A percentile compares a stretch with the other conserved stretches of the same genome.
Evolutionary conservation across 108 stramenopile species (phyloP).

Genomic region (Nitzschia sp.): DNA sequence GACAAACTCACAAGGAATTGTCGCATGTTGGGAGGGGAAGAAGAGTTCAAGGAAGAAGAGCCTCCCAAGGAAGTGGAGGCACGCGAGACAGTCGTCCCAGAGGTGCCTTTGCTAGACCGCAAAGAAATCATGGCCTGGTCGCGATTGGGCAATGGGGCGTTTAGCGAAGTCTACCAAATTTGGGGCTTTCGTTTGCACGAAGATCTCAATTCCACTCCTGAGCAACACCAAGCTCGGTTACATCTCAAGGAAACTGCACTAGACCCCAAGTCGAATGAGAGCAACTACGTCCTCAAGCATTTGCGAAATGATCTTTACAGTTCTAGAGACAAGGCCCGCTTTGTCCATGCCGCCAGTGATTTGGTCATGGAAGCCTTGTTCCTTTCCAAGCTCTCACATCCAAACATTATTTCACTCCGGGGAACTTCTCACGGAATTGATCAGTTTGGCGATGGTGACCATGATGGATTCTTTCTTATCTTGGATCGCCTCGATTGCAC

Average conservation of each 20-base stretch:
- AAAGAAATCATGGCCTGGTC: slow-evolving; percentile 39
- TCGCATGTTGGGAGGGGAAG: slow-evolving; percentile 18
- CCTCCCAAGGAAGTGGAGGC: background rate
- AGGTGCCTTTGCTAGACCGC: slow-evolving; percentile 34
- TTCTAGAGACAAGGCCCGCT: slow-evolving; percentile 32
- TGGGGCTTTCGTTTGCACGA: slow-evolving; percentile 12
- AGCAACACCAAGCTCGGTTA: slow-evolving; percentile 17
- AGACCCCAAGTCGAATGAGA: slow-evolving; percentile 2
- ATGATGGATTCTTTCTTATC: slow-evolving; percentile 63
- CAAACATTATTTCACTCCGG: slow-evolving; percentile 71
- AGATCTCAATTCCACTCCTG: background rate
- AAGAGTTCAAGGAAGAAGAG: slow-evolving; percentile 10
- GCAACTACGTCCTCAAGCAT: slow-evolving; percentile 68
- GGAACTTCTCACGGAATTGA: slow-evolving; percentile 58
- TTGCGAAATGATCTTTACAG: slow-evolving; percentile 35
- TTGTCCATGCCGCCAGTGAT: slow-evolving; percentile 59
- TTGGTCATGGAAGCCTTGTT: slow-evolving; percentile 75
- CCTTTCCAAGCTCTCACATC: slow-evolving; percentile 64
- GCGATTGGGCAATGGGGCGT: slow-evolving; percentile 53
- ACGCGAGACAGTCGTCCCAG: background rate
- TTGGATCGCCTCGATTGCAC: slow-evolving; percentile 68
- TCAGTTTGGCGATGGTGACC: slow-evolving; percentile 27
- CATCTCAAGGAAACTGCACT: slow-evolving; percentile 20
- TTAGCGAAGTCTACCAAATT: slow-evolving; percentile 58
- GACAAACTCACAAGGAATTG: slow-evolving; percentile 7